Evolutionary conservation across 2,329 filamentous ascomycete genomes (phyloP), one percentile per base, ranked within the genome.

Genomic region (Pseudocercospora crystallina): DNA sequence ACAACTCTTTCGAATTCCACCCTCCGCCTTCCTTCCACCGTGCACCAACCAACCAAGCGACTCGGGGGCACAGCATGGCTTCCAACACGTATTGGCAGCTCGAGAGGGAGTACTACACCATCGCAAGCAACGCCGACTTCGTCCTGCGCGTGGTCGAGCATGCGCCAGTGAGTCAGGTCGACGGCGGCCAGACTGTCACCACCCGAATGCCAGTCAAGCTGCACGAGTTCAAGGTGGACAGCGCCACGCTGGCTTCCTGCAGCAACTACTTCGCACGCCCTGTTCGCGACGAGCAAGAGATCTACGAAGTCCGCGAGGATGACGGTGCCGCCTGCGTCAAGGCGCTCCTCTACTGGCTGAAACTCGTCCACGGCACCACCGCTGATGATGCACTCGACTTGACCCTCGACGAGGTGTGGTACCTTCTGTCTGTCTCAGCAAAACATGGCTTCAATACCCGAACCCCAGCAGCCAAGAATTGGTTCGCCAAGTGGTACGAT

Each of bases 211-310:
- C 47, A 11, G 40, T 47, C 45, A 58, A 48, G 36, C 35, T 53
- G 1, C 43, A 49, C 17, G 57, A 58, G 42, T 61, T 53, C 48
- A 47, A 54, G 20, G 55, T 60, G 30, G 44, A 51, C 17, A 47
- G 53, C 20, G 45, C 48, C 1, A 32, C 31, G 7, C 29, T 58
- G 12, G 20, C 20, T 26, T 26, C 20, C 20, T 26, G 20, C 20
- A 26, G 20, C 20, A 26, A 26, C 7, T 26, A 26, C 20, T 26
- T 26, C 7, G 3, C 20, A 7, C 20, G 20, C 20, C 20, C 20
- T 32, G 2, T 45, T 45, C 20, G 43, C 43, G 15, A 34, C 3
- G 34, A 40, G 2, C 37, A 51, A 20, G 14, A 35, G 15, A 38
- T 38, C 26, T 20, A 58, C 14, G 52, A 56, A 10, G 40, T 58